Evolutionary conservation across 139 green algal species (phyloP), one percentile per base, ranked within the genome.

Genomic region (Tetradesmus lagerheimii): DNA sequence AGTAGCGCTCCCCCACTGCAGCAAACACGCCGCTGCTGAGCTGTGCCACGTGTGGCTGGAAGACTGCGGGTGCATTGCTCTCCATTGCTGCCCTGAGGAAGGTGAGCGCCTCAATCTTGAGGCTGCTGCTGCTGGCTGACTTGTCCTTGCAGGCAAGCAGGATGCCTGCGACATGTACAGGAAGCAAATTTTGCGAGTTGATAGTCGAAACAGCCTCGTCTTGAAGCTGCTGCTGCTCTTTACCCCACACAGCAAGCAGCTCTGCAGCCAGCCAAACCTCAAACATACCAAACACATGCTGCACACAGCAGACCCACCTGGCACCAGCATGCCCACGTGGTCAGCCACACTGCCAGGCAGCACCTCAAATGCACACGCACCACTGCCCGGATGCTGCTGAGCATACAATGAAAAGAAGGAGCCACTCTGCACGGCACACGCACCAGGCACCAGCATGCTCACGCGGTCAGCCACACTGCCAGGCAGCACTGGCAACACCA

Each of bases 31-130:
- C 85, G 38, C n/a, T 57, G 41, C 64, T 62, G 66, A 88, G 80
- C 57, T 88, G 31, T n/a, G 93, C 83, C 20, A 98, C 79, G 39
- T 96, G 90, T 31, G 87, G 83, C 87, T 96, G 91, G 76, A 98
- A 96, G 8, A 92, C 82, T 2, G 92, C 85, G 0, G 96, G 90
- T 0, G 75, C 75, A n/a, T 91, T 93, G 64, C 87, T 87, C 41
- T 90, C 84, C 82, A 99, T 89, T 3, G 93, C 90, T 25, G 94
- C 81, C 23, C 94, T 91, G n/a, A 99, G 91, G 89, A 99, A 99
- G 66, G 91, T 83, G n/a, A 99, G 95, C 1, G 96, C 98, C 91
- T 99, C 95, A 39, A 99, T 97, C 93, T 99, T 99, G 35, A 98
- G 91, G 62, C 89, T 84, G 85, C 94, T 95, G 90, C 81, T 92